Conservation (phyloP, 805 yeast species). For the Metschnikowia rubicola region DNA sequence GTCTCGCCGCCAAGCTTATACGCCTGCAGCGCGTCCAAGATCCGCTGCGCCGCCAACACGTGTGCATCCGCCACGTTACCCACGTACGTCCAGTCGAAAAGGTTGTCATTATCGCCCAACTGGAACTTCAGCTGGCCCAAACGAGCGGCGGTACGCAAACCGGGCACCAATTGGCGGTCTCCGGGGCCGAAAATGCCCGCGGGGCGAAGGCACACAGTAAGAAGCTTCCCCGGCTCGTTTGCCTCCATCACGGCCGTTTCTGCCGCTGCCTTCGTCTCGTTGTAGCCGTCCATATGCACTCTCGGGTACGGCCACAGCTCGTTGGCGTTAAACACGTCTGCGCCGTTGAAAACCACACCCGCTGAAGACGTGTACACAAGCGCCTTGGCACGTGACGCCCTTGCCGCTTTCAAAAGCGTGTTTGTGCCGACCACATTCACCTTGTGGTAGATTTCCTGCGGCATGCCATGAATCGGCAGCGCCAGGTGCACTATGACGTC, state of each 20-base stretch:
- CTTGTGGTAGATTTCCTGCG: conserved; percentile 76
- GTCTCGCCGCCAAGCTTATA: conserved; percentile 72
- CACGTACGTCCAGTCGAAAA: conserved; percentile 97
- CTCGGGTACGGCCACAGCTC: conserved; percentile 92
- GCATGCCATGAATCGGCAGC: conserved; percentile 86
- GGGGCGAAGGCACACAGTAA: conserved; percentile 87
- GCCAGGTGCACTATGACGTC: conserved; percentile 90
- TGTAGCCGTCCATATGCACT: conserved; percentile 93
- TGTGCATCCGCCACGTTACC: conserved; percentile 98
- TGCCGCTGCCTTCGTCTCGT: conserved; percentile 90
- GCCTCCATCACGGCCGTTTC: conserved; percentile 78
- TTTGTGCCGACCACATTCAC: conserved; percentile 90
- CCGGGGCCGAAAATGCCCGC: conserved; percentile 99
- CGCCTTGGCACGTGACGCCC: conserved; percentile 51
- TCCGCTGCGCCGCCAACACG: conserved; percentile 81
- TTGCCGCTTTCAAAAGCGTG: conserved; percentile 64
- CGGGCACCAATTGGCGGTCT: conserved; percentile 94
- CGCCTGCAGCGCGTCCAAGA: conserved; percentile 47
- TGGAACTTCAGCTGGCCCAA: conserved; percentile 89
- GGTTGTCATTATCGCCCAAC: conserved; percentile 87
- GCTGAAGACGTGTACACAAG: conserved; percentile 95
- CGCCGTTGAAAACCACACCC: conserved; percentile 96
- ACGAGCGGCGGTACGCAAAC: conserved; percentile 75
- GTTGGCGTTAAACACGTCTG: conserved; percentile 85
- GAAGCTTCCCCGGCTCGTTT: conserved; percentile 54